A percentile compares a stretch with the other conserved stretches of the same genome.
These are phyloP conservation scores for Boletus edulis DNA, from an alignment of 768 basidiomycete genomes.

Conservation along the genomic window DNA sequence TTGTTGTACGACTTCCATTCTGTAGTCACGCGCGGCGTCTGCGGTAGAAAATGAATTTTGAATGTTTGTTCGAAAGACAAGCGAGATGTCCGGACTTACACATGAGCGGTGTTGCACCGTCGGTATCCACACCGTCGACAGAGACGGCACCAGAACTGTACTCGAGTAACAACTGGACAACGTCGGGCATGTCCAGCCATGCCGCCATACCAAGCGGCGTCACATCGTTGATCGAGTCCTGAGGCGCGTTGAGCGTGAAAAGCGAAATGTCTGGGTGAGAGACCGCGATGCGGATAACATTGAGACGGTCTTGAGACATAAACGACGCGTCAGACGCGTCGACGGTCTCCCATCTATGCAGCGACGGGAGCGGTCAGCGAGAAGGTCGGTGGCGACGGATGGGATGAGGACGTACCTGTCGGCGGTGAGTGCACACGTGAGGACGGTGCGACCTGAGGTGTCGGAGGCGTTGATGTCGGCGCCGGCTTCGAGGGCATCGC, in stretches of 20 bases:
- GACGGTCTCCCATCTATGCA: constrained; percentile 59
- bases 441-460: constrained; percentile 54
- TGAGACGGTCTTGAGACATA: constrained; percentile 54
- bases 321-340: constrained; percentile 73
- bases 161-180: constrained; percentile 64
- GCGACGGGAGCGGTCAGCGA: constrained; percentile 1
- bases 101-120: constrained; percentile 81
- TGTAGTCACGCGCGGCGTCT: constrained; percentile 80
- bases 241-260: constrained; percentile 72
- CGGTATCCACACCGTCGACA: constrained; percentile 71
- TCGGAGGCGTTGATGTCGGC: constrained; percentile 71
- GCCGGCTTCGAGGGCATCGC: constrained; percentile 51
- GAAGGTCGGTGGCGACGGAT: constrained; percentile 4
- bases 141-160: constrained; percentile 58
- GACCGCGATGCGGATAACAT: constrained; percentile 54
- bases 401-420: constrained; percentile 50
- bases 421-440: constrained; percentile 71
- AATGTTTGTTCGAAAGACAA: background rate
- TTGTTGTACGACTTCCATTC: constrained; percentile 60
- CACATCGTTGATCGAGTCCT: constrained; percentile 65
- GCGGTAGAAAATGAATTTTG: constrained; percentile 5
- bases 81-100: constrained; percentile 48
- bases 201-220: constrained; percentile 78
- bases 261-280: constrained; percentile 59
- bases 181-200: constrained; percentile 65